These are phyloP conservation scores for Plectosphaerella plurivora DNA, from an alignment of 2,329 filamentous ascomycete species.

Conservation along the genomic window DNA sequence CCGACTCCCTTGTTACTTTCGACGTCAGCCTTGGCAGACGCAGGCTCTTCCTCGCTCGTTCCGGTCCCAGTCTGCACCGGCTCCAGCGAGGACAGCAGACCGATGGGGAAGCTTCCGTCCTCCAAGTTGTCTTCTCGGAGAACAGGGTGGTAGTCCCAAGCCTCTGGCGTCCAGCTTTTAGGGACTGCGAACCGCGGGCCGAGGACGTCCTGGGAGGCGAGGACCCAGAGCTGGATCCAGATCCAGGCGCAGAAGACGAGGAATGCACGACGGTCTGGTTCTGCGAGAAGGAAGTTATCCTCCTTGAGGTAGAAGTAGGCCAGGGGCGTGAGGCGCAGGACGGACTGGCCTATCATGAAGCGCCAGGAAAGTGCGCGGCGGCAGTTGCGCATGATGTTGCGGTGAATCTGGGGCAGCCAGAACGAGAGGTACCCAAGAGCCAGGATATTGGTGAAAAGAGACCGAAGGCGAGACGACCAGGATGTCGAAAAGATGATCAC, in stretches of 20 bases:
- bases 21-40: conserved; percentile 19
- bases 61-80: conserved; percentile 20
- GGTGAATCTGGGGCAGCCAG: conserved; percentile 87
- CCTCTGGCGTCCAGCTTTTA: conserved; percentile 62
- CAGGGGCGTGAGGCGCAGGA: conserved; percentile 73
- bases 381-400: conserved; percentile 87
- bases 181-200: conserved; percentile 85
- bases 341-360: conserved; percentile 80
- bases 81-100: conserved; percentile 46
- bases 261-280: conserved; percentile 63
- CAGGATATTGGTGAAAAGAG: conserved; percentile 57
- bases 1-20: conserved; percentile 23
- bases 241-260: conserved; percentile 68
- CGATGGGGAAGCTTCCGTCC: conserved; percentile 75
- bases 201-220: conserved; percentile 79
- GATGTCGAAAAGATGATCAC: conserved; percentile 55
- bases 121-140: conserved; percentile 79
- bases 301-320: conserved; percentile 77
- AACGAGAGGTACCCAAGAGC: conserved; percentile 79
- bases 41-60: conserved; percentile 15
- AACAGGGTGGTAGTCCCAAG: conserved; percentile 93
- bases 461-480: conserved; percentile 53
- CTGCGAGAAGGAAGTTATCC: conserved; percentile 77
- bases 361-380: conserved; percentile 87
- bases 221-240: conserved; percentile 76